Percentiles rank a stretch among this genome's conserved stretches.
These are phyloP conservation scores for Populus nigra DNA, from an alignment of 345 rosid species.

Conservation along the genomic window DNA sequence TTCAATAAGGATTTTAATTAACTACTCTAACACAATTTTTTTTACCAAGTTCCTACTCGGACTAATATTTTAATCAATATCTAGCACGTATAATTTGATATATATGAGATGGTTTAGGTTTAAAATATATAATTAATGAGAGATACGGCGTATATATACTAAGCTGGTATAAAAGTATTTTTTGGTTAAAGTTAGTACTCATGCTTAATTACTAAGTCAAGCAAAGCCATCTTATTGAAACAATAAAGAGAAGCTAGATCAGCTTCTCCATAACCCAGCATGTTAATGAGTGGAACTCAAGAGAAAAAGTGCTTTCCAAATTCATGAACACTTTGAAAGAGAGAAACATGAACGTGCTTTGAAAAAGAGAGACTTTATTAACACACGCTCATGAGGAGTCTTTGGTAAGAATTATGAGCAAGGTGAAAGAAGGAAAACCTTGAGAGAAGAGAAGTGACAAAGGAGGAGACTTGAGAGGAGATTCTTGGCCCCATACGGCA, in stretches of 20 bases:
- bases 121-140: too few species aligned
- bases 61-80: too few species aligned
- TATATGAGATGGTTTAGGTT: not conserved
- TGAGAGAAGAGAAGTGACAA: not conserved
- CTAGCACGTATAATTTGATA: not conserved
- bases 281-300: not conserved
- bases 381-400: not conserved
- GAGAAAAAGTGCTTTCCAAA: conserved; percentile 1
- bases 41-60: too few species aligned
- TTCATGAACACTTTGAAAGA: not conserved
- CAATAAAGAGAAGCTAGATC: not conserved
- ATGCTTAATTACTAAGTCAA: not conserved
- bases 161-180: too few species aligned
- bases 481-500: conserved; percentile 23
- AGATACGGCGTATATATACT: not conserved
- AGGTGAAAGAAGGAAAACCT: not conserved
- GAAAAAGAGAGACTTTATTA: not conserved
- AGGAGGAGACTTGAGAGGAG: conserved; percentile 5
- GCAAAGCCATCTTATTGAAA: too few species aligned
- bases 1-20: too few species aligned
- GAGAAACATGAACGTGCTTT: conserved; percentile 5
- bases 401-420: not conserved
- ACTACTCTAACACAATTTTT: too few species aligned
- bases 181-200: not conserved
- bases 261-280: not conserved